Evolutionary conservation across 2,329 filamentous ascomycete genomes (phyloP).

Genomic region (Lachnellula suecica): DNA sequence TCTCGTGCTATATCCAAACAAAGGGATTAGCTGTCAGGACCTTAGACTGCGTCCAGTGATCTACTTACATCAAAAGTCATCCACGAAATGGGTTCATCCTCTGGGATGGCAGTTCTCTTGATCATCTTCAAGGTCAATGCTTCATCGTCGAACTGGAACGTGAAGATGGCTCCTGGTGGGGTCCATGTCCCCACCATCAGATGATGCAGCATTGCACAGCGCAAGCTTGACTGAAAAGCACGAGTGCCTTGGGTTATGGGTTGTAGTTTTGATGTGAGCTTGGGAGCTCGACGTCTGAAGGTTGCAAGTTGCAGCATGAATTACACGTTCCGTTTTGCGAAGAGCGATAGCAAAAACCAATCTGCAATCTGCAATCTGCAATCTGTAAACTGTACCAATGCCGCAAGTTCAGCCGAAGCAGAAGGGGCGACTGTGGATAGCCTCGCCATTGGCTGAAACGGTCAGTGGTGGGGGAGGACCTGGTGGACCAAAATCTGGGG

Average conservation of each 20-base stretch:
- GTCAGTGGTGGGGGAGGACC: no score
- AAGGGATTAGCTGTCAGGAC: not conserved
- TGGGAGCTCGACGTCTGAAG: not conserved
- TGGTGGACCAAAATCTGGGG: no score
- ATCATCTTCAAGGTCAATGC: conserved; percentile 70
- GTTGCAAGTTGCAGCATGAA: no score
- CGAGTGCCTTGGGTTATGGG: not conserved
- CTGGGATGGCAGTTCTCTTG: conserved; percentile 77
- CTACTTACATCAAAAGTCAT: conserved; percentile 82
- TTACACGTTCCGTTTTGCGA: no score
- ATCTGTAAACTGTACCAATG: no score
- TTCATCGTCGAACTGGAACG: conserved; percentile 84
- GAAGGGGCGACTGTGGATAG: no score
- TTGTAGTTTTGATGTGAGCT: not conserved
- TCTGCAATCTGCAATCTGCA: no score
- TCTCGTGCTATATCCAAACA: conserved; percentile 60
- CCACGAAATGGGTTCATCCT: conserved; percentile 89
- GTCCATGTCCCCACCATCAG: conserved; percentile 93
- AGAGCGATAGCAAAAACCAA: no score
- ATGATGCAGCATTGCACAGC: conserved; percentile 72
- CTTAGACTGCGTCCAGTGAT: no score
- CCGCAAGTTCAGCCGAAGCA: no score
- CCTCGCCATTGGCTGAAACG: no score
- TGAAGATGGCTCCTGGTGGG: conserved; percentile 85
- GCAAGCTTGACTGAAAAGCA: not conserved